Evolutionary conservation across 2,329 filamentous ascomycete species (phyloP).

Genomic region (Colletotrichum musae): DNA sequence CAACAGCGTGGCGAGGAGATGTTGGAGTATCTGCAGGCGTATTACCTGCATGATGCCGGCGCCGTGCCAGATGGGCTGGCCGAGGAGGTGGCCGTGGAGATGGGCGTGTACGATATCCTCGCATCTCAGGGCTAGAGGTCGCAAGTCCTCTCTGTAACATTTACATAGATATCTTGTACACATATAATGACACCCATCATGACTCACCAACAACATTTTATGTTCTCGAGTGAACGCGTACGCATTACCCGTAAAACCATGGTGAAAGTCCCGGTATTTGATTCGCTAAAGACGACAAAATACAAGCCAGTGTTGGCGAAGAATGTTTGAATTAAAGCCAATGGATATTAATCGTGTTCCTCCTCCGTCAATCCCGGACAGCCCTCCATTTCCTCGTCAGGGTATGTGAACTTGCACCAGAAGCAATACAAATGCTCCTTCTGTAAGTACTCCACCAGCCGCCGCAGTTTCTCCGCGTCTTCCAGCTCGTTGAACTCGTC

Average conservation of each 20-base stretch:
- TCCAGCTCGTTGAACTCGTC: slow-evolving; percentile 83
- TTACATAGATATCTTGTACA: slow-evolving; percentile 30
- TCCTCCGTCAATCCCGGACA: slow-evolving; percentile 92
- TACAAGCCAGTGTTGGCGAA: too few species aligned
- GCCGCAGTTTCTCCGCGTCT: slow-evolving; percentile 75
- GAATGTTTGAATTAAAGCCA: not conserved
- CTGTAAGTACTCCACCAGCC: slow-evolving; percentile 78
- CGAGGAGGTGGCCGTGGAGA: slow-evolving; percentile 55
- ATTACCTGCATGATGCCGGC: slow-evolving; percentile 50
- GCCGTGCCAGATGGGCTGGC: slow-evolving; percentile 47
- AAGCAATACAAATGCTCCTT: slow-evolving; percentile 87
- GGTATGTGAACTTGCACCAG: slow-evolving; percentile 92
- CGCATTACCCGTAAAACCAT: too few species aligned
- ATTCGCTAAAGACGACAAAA: too few species aligned
- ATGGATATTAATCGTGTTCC: slow-evolving; percentile 72
- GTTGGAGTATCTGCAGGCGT: slow-evolving; percentile 58
- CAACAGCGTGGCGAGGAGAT: slow-evolving; percentile 56
- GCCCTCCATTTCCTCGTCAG: slow-evolving; percentile 81
- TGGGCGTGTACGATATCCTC: slow-evolving; percentile 57
- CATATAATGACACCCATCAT: slow-evolving; percentile 35
- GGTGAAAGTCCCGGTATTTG: too few species aligned
- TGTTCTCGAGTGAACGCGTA: not conserved
- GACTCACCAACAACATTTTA: not conserved
- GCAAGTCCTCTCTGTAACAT: slow-evolving; percentile 26
- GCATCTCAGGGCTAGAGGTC: slow-evolving; percentile 14